Percentiles rank a stretch among this genome's conserved stretches.
Evolutionary conservation across 441 rosid genomes (phyloP).

Genomic region (Biscutella laevigata): DNA sequence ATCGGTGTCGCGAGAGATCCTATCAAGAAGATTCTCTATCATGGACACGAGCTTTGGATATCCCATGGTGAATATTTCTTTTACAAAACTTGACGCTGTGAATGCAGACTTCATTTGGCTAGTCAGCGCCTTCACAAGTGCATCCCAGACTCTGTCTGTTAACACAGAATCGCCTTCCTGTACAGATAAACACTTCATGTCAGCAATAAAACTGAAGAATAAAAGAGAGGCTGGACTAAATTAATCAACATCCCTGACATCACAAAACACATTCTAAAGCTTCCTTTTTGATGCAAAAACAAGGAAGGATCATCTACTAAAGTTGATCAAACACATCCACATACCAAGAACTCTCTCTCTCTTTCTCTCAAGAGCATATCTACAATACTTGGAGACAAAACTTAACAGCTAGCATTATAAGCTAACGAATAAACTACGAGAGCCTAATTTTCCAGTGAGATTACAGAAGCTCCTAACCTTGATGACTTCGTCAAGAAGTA

Average conservation of each 20-base stretch:
- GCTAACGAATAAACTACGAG: background rate
- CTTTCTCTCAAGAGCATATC: background rate
- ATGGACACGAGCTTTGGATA: constrained; percentile 84
- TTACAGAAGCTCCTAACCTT: constrained; percentile 37
- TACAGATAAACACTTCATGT: constrained; percentile 19
- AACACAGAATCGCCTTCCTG: constrained; percentile 81
- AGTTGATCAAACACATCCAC: background rate
- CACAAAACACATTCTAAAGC: background rate
- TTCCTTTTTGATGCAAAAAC: background rate
- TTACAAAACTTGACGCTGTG: constrained; percentile 95
- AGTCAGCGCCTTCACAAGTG: constrained; percentile 80
- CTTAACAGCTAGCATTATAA: background rate
- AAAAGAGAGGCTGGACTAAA: background rate
- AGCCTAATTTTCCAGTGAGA: background rate
- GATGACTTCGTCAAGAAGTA: constrained; percentile 86
- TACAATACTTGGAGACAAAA: too few relatives aligned
- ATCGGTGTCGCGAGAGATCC: constrained; percentile 71
- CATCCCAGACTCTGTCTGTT: constrained; percentile 95
- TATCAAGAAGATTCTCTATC: constrained; percentile 77
- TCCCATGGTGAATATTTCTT: constrained; percentile 82
- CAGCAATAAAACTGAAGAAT: constrained; percentile 7
- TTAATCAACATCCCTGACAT: background rate
- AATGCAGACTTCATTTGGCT: constrained; percentile 89
- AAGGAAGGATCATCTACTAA: background rate
- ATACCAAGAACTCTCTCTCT: constrained; percentile 1